Percentiles rank a stretch among this genome's conserved stretches.
Evolutionary conservation across 352 stramenopile species (phyloP).

Genomic region (Pythium phragmiticola): DNA sequence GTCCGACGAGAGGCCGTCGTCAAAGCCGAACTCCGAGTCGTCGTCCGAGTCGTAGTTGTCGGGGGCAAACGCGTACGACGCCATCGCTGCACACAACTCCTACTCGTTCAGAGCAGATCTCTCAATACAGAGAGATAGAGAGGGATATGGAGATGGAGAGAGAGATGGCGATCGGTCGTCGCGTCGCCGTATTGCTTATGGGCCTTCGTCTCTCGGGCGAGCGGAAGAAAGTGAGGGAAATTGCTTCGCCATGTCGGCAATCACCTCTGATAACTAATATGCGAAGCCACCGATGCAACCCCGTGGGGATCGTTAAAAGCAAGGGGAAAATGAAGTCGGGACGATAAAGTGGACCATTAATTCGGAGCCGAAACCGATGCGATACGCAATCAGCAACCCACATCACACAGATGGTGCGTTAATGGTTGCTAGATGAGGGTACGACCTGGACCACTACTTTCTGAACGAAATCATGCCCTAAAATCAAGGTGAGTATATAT

Average conservation of each 20-base stretch:
- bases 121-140: neutral
- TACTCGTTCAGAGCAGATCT: neutral
- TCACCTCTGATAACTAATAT: neutral
- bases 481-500: conserved; percentile 14
- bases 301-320: too few relatives aligned
- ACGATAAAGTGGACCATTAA: too few relatives aligned
- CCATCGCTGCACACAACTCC: neutral
- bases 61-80: conserved; percentile 16
- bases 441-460: too few relatives aligned
- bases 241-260: neutral
- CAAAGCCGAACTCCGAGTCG: conserved; percentile 43
- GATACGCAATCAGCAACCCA: too few relatives aligned
- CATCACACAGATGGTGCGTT: too few relatives aligned
- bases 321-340: too few relatives aligned
- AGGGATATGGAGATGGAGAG: neutral
- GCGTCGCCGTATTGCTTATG: neutral
- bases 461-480: neutral
- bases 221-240: neutral
- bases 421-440: too few relatives aligned
- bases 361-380: too few relatives aligned
- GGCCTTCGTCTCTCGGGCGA: neutral
- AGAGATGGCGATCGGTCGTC: neutral
- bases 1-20: conserved; percentile 48
- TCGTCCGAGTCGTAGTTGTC: conserved; percentile 39
- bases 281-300: neutral